Conservation (phyloP, 2,329 filamentous ascomycete species). For the Moelleriella libera region DNA sequence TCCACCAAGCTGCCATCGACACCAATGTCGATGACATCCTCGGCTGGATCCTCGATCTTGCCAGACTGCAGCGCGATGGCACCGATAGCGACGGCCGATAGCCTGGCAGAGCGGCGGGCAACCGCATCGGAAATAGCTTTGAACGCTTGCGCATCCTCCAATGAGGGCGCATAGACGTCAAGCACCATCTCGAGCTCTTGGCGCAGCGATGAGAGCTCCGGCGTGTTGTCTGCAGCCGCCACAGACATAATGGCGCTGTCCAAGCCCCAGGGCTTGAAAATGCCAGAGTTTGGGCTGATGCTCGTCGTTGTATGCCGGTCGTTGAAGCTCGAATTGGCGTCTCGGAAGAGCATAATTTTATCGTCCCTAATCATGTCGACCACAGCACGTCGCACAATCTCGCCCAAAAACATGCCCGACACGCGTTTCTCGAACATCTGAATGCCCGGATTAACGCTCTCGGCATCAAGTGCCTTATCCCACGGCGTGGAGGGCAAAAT, state of each 20-base stretch:
- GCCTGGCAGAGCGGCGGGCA: slow-evolving; percentile 73
- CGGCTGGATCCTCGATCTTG: slow-evolving; percentile 46
- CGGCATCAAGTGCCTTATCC: slow-evolving; percentile 63
- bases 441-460: slow-evolving; percentile 79
- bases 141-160: slow-evolving; percentile 79
- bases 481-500: slow-evolving; percentile 77
- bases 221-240: slow-evolving; percentile 65
- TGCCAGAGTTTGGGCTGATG: slow-evolving; percentile 47
- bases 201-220: slow-evolving; percentile 58
- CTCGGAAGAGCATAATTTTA: slow-evolving; percentile 57
- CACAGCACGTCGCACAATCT: slow-evolving; percentile 72
- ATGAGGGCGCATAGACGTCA: slow-evolving; percentile 59
- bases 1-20: slow-evolving; percentile 92
- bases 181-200: slow-evolving; percentile 66
- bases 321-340: slow-evolving; percentile 59
- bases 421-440: slow-evolving; percentile 99
- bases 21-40: slow-evolving; percentile 73
- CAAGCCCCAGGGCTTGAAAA: slow-evolving; percentile 75
- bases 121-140: slow-evolving; percentile 73
- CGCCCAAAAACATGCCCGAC: slow-evolving; percentile 95
- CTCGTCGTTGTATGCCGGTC: slow-evolving; percentile 56
- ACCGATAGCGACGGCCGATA: slow-evolving; percentile 77
- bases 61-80: slow-evolving; percentile 73
- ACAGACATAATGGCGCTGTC: slow-evolving; percentile 85
- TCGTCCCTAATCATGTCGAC: slow-evolving; percentile 58